These are phyloP conservation scores for Phaseolus lunatus DNA, from an alignment of 306 rosid species.

Conservation along the genomic window DNA sequence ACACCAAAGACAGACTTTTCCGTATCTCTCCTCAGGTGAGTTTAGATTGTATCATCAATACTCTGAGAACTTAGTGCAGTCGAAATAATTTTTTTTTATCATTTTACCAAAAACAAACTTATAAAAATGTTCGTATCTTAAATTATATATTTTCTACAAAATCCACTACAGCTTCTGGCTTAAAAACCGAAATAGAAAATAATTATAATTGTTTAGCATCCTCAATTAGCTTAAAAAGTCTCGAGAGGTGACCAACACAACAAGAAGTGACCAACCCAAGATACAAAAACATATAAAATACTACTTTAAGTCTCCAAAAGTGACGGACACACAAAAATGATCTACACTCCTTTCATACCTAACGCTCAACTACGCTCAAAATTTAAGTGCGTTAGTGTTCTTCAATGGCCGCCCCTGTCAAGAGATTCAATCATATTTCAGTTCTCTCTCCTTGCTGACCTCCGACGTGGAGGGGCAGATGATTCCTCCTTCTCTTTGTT, in stretches of 20 bases:
- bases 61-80: too few relatives aligned
- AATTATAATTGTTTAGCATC: background rate
- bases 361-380: slow-evolving; percentile 52
- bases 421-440: slow-evolving; percentile 48
- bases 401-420: slow-evolving; percentile 42
- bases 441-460: slow-evolving; percentile 68
- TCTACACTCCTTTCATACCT: slow-evolving; percentile 50
- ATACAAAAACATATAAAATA: too few relatives aligned
- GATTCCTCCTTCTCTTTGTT: slow-evolving; percentile 54
- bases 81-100: too few relatives aligned
- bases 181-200: too few relatives aligned
- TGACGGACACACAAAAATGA: slow-evolving; percentile 32
- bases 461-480: slow-evolving; percentile 64
- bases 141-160: too few relatives aligned
- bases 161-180: too few relatives aligned
- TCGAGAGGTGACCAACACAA: too few relatives aligned
- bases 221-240: background rate
- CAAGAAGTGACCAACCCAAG: too few relatives aligned
- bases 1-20: background rate
- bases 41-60: too few relatives aligned
- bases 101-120: too few relatives aligned
- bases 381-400: slow-evolving; percentile 42
- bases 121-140: too few relatives aligned
- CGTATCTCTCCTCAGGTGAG: too few relatives aligned
- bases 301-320: slow-evolving; percentile 39